Conservation (phyloP, 2,329 filamentous ascomycete species). For the Cladosporium sp. region DNA sequence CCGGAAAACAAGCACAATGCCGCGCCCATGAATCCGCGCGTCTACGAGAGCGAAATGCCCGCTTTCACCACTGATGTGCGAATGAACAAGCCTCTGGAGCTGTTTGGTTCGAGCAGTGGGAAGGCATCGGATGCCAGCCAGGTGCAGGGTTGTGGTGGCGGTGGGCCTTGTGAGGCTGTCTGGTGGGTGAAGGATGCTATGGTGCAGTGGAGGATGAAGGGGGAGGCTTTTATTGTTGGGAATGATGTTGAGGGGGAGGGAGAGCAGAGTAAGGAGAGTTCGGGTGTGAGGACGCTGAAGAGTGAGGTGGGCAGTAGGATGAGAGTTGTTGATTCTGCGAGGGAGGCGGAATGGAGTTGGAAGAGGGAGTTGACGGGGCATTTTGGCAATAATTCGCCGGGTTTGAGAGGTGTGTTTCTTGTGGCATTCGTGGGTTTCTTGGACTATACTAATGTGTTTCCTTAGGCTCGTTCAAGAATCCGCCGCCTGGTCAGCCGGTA, state of each 20-base stretch:
- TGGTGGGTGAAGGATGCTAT: slow-evolving; percentile 70
- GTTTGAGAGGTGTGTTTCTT: slow-evolving; percentile 60
- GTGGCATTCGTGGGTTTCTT: slow-evolving; percentile 16
- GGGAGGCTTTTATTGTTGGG: slow-evolving; percentile 69
- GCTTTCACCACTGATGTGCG: slow-evolving; percentile 83
- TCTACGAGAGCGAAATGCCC: slow-evolving; percentile 71
- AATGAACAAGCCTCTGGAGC: slow-evolving; percentile 75
- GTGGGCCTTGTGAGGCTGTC: slow-evolving; percentile 72
- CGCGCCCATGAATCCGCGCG: slow-evolving; percentile 63
- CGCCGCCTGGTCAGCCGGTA: slow-evolving; percentile 44
- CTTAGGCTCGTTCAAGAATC: slow-evolving; percentile 60
- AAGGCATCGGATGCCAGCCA: slow-evolving; percentile 42
- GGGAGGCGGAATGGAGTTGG: slow-evolving; percentile 66
- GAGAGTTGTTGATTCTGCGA: slow-evolving; percentile 48
- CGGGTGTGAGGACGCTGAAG: slow-evolving; percentile 55
- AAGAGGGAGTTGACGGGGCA: slow-evolving; percentile 72
- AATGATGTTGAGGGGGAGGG: slow-evolving; percentile 56
- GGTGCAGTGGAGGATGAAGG: slow-evolving; percentile 82
- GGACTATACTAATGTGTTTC: slow-evolving; percentile 10
- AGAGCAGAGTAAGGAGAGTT: slow-evolving; percentile 48
- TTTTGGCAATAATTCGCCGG: slow-evolving; percentile 82
- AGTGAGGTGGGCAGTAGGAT: slow-evolving; percentile 59
- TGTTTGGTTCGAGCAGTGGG: slow-evolving; percentile 52
- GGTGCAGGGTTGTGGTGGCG: slow-evolving; percentile 52
- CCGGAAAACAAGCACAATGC: slow-evolving; percentile 68